phyloP scores from a whole-genome alignment of 371 early-diverging fungal genomes.

The Apophysomyces ossiformis region DNA sequence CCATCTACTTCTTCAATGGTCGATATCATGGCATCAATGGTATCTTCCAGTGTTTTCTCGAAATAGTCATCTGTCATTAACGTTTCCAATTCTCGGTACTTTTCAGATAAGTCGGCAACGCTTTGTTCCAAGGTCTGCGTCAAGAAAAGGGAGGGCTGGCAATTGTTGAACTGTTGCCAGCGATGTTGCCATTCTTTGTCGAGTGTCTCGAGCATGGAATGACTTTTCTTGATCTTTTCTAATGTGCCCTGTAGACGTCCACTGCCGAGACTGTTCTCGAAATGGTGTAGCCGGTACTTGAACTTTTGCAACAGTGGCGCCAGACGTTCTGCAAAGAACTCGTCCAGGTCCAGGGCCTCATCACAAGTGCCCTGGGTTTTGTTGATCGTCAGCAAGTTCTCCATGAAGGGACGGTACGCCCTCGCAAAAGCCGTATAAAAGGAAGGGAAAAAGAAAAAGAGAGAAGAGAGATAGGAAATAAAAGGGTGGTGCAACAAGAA shows the following conservation, averaged over 20 bases:
- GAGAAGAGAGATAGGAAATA: neutral
- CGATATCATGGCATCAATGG: conserved; percentile 49
- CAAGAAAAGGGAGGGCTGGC: conserved; percentile 8
- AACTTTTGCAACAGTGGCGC: conserved; percentile 50
- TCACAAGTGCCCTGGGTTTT: conserved; percentile 27
- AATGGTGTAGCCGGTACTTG: conserved; percentile 44
- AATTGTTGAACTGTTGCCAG: conserved; percentile 22
- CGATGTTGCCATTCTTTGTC: conserved; percentile 46
- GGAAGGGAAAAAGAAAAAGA: neutral
- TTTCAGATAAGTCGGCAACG: conserved; percentile 29
- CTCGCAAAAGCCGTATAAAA: conserved; percentile 1
- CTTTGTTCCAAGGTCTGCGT: conserved; percentile 26
- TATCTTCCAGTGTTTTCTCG: conserved; percentile 41
- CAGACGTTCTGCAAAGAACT: conserved; percentile 45
- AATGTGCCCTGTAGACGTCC: conserved; percentile 37
- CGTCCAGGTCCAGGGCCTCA: conserved; percentile 46
- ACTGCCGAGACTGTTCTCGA: conserved; percentile 39
- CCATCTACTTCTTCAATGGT: conserved; percentile 54
- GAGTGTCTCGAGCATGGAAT: conserved; percentile 34
- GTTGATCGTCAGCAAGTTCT: conserved; percentile 46
- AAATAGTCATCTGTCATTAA: conserved; percentile 27
- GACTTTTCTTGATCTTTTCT: conserved; percentile 41
- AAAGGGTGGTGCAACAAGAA: neutral
- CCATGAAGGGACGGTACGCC: conserved; percentile 29
- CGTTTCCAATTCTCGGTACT: conserved; percentile 27